These are phyloP conservation scores for Vachellia pachyceras DNA, from an alignment of 306 rosid species.

Conservation along the genomic window DNA sequence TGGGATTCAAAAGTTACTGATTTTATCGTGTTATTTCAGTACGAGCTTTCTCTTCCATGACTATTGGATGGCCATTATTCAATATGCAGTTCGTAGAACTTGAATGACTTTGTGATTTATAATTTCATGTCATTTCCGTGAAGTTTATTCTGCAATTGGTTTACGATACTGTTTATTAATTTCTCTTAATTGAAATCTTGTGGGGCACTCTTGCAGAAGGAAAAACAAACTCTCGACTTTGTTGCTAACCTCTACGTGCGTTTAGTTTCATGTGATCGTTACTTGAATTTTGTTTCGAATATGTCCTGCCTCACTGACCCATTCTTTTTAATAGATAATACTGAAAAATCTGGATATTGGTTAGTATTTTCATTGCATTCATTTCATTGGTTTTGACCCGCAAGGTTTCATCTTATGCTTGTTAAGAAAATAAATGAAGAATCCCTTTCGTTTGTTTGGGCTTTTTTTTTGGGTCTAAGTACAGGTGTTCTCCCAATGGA, in stretches of 20 bases:
- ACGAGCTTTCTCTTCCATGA: not conserved
- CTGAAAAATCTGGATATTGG: no score
- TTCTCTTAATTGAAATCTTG: not conserved
- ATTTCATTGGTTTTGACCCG: no score
- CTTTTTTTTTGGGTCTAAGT: no score
- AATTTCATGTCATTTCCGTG: not conserved
- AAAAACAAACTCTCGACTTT: not conserved
- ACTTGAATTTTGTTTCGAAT: not conserved
- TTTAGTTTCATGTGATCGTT: not conserved
- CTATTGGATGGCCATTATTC: not conserved
- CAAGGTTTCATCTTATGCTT: no score
- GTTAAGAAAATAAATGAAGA: no score
- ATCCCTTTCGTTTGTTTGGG: no score
- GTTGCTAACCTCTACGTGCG: not conserved
- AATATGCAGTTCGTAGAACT: conserved; percentile 22
- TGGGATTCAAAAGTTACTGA: not conserved
- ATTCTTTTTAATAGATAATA: no score
- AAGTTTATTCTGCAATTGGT: not conserved
- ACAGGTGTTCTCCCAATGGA: no score
- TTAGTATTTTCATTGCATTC: no score
- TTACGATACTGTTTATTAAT: not conserved
- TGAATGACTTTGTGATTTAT: not conserved
- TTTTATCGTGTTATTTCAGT: conserved; percentile 15
- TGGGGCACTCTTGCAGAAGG: not conserved
- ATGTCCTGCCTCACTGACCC: no score